phyloP scores from a whole-genome alignment of 2,329 filamentous ascomycete species.

The Didymella lethalis region DNA sequence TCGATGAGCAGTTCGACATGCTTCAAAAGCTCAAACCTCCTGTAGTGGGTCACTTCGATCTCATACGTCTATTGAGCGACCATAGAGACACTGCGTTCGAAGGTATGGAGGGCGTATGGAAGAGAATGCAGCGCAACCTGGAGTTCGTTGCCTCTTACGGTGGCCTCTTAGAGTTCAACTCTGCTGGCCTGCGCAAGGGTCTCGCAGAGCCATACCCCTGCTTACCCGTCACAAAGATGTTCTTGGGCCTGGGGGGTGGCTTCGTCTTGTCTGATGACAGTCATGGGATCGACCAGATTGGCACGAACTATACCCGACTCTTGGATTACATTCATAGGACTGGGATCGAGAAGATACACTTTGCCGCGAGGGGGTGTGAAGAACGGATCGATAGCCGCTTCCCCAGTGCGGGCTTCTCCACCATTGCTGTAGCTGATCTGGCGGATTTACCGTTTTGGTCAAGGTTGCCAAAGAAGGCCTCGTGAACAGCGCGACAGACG shows the following conservation, averaged over 20 bases:
- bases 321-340: constrained; percentile 74
- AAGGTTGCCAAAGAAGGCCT: constrained; percentile 14
- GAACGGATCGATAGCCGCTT: constrained; percentile 41
- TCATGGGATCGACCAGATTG: constrained; percentile 86
- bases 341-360: constrained; percentile 67
- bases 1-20: constrained; percentile 87
- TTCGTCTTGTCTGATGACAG: constrained; percentile 97
- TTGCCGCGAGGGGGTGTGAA: constrained; percentile 28
- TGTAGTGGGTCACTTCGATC: constrained; percentile 92
- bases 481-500: constrained; percentile 6
- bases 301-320: constrained; percentile 78
- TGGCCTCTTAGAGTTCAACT: constrained; percentile 89
- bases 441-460: constrained; percentile 43
- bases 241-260: constrained; percentile 74
- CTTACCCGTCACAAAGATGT: constrained; percentile 79
- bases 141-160: constrained; percentile 73
- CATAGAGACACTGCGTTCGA: constrained; percentile 69
- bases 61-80: constrained; percentile 81
- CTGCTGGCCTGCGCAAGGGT: constrained; percentile 85
- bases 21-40: constrained; percentile 73
- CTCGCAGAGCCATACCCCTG: constrained; percentile 90
- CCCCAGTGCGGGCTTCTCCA: constrained; percentile 48
- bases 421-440: constrained; percentile 42
- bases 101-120: constrained; percentile 73
- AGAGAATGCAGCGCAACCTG: constrained; percentile 76